These are phyloP conservation scores for Solanum dulcamara DNA, from an alignment of 257 asterid genomes.

Conservation along the genomic window DNA sequence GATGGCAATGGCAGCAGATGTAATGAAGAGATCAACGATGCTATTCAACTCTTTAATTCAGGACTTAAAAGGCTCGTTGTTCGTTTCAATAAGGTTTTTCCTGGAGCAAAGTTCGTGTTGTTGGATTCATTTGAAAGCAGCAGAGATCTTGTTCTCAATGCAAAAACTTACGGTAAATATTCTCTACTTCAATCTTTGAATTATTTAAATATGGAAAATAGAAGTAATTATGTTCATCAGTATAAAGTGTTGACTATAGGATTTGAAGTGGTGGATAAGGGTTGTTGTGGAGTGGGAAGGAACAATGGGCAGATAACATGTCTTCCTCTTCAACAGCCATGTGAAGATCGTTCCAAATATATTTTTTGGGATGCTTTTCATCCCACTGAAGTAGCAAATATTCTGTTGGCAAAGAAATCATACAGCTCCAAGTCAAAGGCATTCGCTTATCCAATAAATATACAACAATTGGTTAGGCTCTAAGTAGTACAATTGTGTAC, in stretches of 20 bases:
- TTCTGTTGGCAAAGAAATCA: conserved; percentile 63
- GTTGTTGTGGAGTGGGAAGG: conserved; percentile 85
- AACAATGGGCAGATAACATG: conserved; percentile 90
- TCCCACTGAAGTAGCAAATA: conserved; percentile 78
- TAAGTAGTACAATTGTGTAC: conserved; percentile 1
- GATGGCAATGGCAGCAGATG: conserved; percentile 63
- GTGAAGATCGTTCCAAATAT: conserved; percentile 45
- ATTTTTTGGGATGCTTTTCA: conserved; percentile 91
- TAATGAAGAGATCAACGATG: conserved; percentile 79
- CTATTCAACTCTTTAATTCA: conserved; percentile 51
- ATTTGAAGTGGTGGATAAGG: conserved; percentile 69
- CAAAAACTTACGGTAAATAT: conserved; percentile 47
- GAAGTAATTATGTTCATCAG: background rate
- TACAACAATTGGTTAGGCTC: conserved; percentile 59
- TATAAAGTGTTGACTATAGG: conserved; percentile 22
- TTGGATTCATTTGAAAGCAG: conserved; percentile 57
- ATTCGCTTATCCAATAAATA: conserved; percentile 63
- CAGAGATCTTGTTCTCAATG: conserved; percentile 51
- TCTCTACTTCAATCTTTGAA: background rate
- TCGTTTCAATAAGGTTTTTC: conserved; percentile 49
- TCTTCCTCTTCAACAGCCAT: conserved; percentile 67
- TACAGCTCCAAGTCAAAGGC: conserved; percentile 44
- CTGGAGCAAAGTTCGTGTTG: conserved; percentile 62
- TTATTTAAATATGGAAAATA: background rate
- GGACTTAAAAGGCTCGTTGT: conserved; percentile 55